Evolutionary conservation across 148 eudicot species (phyloP).

Genomic region (Hydrangea macrophylla): DNA sequence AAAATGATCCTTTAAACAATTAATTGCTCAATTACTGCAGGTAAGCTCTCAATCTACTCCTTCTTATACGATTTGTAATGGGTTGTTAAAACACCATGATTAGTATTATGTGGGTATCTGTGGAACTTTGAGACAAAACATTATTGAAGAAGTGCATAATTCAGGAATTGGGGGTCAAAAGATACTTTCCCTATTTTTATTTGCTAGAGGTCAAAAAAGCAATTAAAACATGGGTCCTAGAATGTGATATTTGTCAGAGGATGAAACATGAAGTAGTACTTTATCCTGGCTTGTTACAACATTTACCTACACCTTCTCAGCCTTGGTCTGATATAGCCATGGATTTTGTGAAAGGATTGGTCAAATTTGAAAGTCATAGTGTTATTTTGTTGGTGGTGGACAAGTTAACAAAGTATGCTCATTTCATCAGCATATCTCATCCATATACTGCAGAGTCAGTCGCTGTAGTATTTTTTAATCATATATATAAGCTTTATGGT

Average conservation of each 20-base stretch:
- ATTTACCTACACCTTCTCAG: too few species aligned
- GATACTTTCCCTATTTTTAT: too few species aligned
- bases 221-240: background rate
- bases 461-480: background rate
- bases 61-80: too few species aligned
- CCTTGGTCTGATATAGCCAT: background rate
- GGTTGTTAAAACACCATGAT: too few species aligned
- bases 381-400: conserved; percentile 1
- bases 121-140: too few species aligned
- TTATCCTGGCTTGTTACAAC: background rate
- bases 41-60: too few species aligned
- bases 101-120: too few species aligned
- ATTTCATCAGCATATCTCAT: background rate
- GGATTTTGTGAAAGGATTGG: background rate
- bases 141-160: too few species aligned
- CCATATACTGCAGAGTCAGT: background rate
- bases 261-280: background rate
- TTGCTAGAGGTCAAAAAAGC: background rate
- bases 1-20: too few species aligned
- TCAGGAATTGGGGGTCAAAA: too few species aligned
- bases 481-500: background rate
- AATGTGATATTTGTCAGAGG: conserved; percentile 1
- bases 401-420: background rate
- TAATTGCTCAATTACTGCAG: too few species aligned
- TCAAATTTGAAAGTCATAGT: too few species aligned